Evolutionary conservation across 345 rosid species (phyloP), one percentile per base, ranked within the genome.

Genomic region (Acer saccharum): DNA sequence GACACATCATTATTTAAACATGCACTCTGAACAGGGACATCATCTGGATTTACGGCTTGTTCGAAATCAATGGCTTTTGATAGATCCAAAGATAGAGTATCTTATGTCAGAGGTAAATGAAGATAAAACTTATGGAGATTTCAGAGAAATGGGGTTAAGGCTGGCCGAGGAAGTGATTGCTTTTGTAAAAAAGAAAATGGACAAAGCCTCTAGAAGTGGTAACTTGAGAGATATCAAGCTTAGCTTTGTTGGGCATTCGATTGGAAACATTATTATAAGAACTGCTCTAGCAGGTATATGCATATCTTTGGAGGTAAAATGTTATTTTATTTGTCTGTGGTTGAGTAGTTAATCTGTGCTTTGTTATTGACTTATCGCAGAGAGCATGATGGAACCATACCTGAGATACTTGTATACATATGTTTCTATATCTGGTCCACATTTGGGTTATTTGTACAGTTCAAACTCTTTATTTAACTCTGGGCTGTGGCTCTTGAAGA

Each of bases 241-340:
- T 81, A 94, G 98, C 87, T 96, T 96, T 86, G 97, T 92, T 70
- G 98, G 99, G 50, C 99, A 96, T 87, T 96, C 99, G 55, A 92
- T 96, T 79, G 99, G 99, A 79, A 96, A 94, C 73, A 79, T 96
- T 70, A 94, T 96, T 76, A 87, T 96, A 81, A 87, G 99, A 83
- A 81, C 97, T 78, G 97, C 97, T 66, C 81, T 96, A 63, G 80
- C 97, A 76, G 99, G 99, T 96, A 84, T 23, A 65, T 70, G 68
- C 68, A 80, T 73, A 52, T 35, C 72, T 46, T 25, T 57, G 69
- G 46, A 41, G 73, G 68, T 48, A 41, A 35, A 35, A 35, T 62
- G 1, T 58, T 4, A 16, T 66, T 54, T 35, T 66, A 29, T 23
- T 63, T 21, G 68, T 50, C 67, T 72, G 74, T n/a, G 32, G 20